Base-by-base conservation (phyloP, 1,284 basidiomycete species). In the Cutaneotrichosporon mucoides region DNA sequence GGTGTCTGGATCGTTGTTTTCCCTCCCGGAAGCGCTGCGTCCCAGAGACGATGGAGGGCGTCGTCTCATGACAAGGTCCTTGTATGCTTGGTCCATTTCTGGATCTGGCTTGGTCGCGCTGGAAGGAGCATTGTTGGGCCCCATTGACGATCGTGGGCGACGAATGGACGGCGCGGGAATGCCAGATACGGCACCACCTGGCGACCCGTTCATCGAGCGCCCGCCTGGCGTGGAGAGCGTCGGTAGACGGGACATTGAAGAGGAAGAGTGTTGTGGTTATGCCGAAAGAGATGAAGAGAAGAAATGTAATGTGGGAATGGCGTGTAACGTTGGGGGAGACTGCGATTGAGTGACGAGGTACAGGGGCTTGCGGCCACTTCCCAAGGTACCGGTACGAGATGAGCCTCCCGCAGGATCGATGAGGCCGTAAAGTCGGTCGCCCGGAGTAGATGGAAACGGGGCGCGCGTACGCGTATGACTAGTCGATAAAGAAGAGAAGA, bases 121-220 rank as follows among this genome's bases (percentile, higher is more conserved):
- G 45, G 38, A 16, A 4, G 45, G 44, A n/a, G n/a, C 53, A 35
- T 12, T 43, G 7, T 40, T 51, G 13, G 73, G 71, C 1, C 73
- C 73, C 43, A 76, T 68, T 1, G 73, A 75, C 4, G 73, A 75
- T 35, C 75, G 68, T 3, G 73, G 68, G 24, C 73, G 68, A 40
- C 75, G 68, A 24, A 59, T 45, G 0, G 73, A 68, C 0, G 75
- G 72, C 0, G 73, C 73, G 0, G 75, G 75, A 13, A 76, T 71
- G 41, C 73, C 72, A 35, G 69, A 42, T 1, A 53, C 66, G 0
- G 56, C 33, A 16, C 57, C 59, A 2, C 66, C 65, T 13, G 68
- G 66, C 24, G 68, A 63, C 1, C 65, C 59, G 10, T 61, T 66
- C 5, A 53, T 35, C 2, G 62, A 24, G 2, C 71, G 66, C 7